Evolutionary conservation across 2,329 filamentous ascomycete species (phyloP).

Genomic region (Talaromyces rugulosus): DNA sequence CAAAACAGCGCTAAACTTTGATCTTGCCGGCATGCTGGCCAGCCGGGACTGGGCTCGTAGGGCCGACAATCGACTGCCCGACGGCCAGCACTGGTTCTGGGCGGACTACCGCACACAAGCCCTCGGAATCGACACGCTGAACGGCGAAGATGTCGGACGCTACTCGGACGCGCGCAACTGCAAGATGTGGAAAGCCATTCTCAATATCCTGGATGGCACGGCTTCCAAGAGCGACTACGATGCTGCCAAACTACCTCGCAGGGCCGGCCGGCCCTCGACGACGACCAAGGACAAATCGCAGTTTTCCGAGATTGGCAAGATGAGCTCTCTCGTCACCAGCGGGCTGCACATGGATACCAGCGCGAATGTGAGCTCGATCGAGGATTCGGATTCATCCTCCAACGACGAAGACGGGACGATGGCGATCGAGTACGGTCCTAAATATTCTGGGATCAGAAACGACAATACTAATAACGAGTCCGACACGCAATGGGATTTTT

Average conservation of each 20-base stretch:
- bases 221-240: constrained; percentile 9
- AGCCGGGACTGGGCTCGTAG: constrained; percentile 45
- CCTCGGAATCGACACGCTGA: constrained; percentile 52
- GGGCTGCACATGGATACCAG: constrained; percentile 27
- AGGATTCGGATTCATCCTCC: constrained; percentile 8
- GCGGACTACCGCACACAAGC: constrained; percentile 54
- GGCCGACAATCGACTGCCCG: constrained; percentile 47
- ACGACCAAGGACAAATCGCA: constrained; percentile 15
- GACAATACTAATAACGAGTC: neutral
- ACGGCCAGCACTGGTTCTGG: constrained; percentile 52
- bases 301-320: constrained; percentile 33
- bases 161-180: constrained; percentile 44
- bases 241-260: constrained; percentile 24
- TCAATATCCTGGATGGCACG: constrained; percentile 42
- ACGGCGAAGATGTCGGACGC: constrained; percentile 48
- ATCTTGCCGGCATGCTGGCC: constrained; percentile 43
- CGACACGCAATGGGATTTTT: neutral
- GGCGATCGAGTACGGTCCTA: neutral
- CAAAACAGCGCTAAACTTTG: constrained; percentile 34
- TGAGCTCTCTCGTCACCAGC: constrained; percentile 36
- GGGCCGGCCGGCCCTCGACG: constrained; percentile 22
- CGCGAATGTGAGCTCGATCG: constrained; percentile 22
- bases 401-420: constrained; percentile 6
- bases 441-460: neutral
- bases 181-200: constrained; percentile 43